A percentile compares a stretch with the other conserved stretches of the same genome.
Conservation (phyloP, 2,329 filamentous ascomycete species). For the Hymenoscyphus albidus region DNA sequence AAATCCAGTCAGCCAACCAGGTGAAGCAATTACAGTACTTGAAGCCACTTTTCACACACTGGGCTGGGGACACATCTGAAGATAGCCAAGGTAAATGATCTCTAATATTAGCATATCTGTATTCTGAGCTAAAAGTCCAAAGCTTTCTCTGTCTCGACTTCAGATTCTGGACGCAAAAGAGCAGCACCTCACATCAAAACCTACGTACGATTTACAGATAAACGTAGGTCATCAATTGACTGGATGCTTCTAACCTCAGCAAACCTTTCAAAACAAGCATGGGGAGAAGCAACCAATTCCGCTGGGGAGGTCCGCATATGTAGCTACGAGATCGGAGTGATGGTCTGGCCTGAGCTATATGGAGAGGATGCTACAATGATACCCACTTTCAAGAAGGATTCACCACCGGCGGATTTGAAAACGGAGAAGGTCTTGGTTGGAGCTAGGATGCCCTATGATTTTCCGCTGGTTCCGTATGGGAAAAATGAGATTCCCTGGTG, state of each 20-base stretch:
- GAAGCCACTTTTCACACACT: constrained; percentile 67
- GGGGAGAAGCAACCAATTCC: constrained; percentile 62
- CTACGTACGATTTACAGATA: constrained; percentile 62
- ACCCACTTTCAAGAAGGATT: constrained; percentile 62
- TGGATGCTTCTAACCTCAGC: constrained; percentile 89
- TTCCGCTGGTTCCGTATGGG: constrained; percentile 67
- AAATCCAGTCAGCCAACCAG: constrained; percentile 66
- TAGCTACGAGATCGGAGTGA: constrained; percentile 79
- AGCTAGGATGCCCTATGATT: constrained; percentile 76
- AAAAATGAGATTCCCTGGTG: constrained; percentile 71
- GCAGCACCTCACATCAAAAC: constrained; percentile 90
- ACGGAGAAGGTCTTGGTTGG: constrained; percentile 50
- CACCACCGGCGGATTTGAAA: constrained; percentile 37
- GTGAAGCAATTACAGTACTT: constrained; percentile 71
- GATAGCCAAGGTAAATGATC: constrained; percentile 9
- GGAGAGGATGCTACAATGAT: constrained; percentile 54
- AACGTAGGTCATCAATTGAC: constrained; percentile 52
- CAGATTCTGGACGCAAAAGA: constrained; percentile 57
- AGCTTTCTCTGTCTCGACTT: constrained; percentile 21
- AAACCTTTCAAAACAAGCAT: constrained; percentile 86
- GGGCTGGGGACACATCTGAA: constrained; percentile 57
- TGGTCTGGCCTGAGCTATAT: constrained; percentile 71
- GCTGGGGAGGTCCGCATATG: constrained; percentile 64
- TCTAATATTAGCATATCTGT: neutral
- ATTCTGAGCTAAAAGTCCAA: neutral